These are phyloP conservation scores for Gonapodya prolifera DNA, from an alignment of 192 early-diverging fungal species.

Conservation along the genomic window DNA sequence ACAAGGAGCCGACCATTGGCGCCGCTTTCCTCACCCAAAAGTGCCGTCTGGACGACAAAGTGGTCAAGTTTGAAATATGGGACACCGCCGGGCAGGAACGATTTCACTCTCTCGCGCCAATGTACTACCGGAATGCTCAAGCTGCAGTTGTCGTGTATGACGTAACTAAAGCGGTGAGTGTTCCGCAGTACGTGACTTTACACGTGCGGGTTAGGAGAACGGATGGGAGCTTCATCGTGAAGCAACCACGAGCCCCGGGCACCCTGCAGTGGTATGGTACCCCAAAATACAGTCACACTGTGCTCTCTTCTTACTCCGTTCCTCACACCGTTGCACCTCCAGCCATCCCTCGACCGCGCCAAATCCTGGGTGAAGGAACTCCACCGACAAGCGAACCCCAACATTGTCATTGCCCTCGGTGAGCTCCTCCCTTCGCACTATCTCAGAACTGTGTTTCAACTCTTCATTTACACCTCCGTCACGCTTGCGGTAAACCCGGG, in stretches of 20 bases:
- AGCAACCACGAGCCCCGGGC: too few species aligned
- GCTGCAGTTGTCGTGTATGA: slow-evolving; percentile 96
- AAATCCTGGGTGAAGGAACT: slow-evolving; percentile 94
- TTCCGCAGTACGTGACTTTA: slow-evolving; percentile 8
- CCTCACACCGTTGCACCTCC: slow-evolving; percentile 8
- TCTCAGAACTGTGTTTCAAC: too few species aligned
- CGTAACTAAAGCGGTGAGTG: slow-evolving; percentile 62
- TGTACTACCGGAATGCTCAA: slow-evolving; percentile 98
- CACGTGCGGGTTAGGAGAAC: too few species aligned
- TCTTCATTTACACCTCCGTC: too few species aligned
- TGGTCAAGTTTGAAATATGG: slow-evolving; percentile 89
- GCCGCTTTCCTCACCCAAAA: slow-evolving; percentile 86
- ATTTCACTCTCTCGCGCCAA: slow-evolving; percentile 85
- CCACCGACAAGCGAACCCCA: slow-evolving; percentile 88
- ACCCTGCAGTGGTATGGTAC: too few species aligned
- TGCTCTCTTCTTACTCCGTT: not conserved
- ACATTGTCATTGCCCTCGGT: slow-evolving; percentile 92
- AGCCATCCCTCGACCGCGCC: slow-evolving; percentile 77
- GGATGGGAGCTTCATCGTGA: too few species aligned
- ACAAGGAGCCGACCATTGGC: slow-evolving; percentile 98
- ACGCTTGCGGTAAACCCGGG: too few species aligned
- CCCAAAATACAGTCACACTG: too few species aligned
- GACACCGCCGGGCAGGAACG: slow-evolving; percentile 97
- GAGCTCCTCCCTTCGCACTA: too few species aligned
- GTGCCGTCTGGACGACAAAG: slow-evolving; percentile 79